phyloP scores from a whole-genome alignment of 495 filamentous ascomycete species.

The Achaetomiella virescens region DNA sequence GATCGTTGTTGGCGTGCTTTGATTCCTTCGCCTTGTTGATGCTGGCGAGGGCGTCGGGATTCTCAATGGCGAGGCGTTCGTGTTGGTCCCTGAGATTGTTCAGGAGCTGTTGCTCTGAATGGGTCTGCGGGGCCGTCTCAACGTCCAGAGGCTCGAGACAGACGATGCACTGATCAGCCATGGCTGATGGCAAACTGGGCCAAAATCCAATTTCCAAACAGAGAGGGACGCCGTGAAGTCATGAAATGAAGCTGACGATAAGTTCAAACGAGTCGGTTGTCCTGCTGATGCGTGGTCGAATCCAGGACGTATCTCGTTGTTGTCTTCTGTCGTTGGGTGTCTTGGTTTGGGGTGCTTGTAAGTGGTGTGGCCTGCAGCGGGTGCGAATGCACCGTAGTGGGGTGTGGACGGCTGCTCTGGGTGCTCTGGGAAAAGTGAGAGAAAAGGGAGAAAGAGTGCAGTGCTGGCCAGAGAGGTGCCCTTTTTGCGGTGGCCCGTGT shows the following conservation, averaged over 20 bases:
- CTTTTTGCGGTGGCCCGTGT: constrained; percentile 15
- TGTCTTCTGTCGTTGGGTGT: not conserved
- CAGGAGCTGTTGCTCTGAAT: constrained; percentile 11
- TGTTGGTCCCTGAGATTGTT: constrained; percentile 12
- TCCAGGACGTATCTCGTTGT: not conserved
- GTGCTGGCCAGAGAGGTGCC: constrained; percentile 14
- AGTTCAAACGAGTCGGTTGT: not conserved
- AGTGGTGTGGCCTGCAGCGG: not conserved
- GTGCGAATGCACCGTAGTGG: not conserved
- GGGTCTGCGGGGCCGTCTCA: constrained; percentile 21
- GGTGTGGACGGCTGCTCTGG: not conserved
- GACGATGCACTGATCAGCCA: constrained; percentile 95
- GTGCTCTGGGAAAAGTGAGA: constrained; percentile 11
- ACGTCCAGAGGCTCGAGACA: constrained; percentile 84
- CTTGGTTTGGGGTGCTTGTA: not conserved
- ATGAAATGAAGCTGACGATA: constrained; percentile 27
- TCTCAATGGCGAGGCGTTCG: constrained; percentile 21
- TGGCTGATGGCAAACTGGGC: constrained; percentile 29
- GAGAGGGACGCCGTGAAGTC: constrained; percentile 24
- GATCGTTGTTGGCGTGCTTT: constrained; percentile 21
- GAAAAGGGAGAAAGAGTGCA: constrained; percentile 13
- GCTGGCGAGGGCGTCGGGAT: constrained; percentile 47
- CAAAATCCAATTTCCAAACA: not conserved
- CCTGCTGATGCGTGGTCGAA: not conserved
- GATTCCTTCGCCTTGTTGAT: constrained; percentile 26